phyloP scores from a whole-genome alignment of 495 filamentous ascomycete genomes.

The Xylaria sp. region DNA sequence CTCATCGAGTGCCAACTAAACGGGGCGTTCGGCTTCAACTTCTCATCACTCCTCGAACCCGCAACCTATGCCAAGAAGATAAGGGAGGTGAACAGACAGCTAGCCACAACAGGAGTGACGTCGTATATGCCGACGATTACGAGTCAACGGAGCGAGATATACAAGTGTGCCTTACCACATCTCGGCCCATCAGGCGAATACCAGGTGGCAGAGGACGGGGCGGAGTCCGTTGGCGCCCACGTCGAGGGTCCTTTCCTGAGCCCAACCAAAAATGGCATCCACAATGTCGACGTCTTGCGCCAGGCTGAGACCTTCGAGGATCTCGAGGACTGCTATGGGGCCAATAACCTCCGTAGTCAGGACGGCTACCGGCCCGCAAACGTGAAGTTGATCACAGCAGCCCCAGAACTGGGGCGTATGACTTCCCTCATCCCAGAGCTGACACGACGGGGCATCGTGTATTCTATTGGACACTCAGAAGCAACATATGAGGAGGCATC shows the following conservation, averaged over 20 bases:
- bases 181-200: slow-evolving; percentile 69
- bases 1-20: slow-evolving; percentile 89
- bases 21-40: slow-evolving; percentile 86
- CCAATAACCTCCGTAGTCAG: slow-evolving; percentile 59
- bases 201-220: slow-evolving; percentile 64
- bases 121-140: slow-evolving; percentile 83
- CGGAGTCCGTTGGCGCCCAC: slow-evolving; percentile 84
- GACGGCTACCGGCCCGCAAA: slow-evolving; percentile 38
- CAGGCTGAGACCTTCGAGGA: slow-evolving; percentile 59
- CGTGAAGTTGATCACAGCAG: slow-evolving; percentile 80
- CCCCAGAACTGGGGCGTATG: slow-evolving; percentile 76
- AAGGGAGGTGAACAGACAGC: slow-evolving; percentile 67
- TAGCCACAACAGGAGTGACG: slow-evolving; percentile 80
- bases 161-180: slow-evolving; percentile 74
- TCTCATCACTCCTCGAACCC: slow-evolving; percentile 72
- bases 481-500: slow-evolving; percentile 78
- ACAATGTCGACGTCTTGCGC: slow-evolving; percentile 71
- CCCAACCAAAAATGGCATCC: slow-evolving; percentile 73
- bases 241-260: slow-evolving; percentile 85
- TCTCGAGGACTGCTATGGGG: slow-evolving; percentile 73
- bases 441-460: slow-evolving; percentile 65
- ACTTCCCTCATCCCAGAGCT: slow-evolving; percentile 66
- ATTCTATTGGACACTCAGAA: slow-evolving; percentile 82
- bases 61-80: slow-evolving; percentile 71
- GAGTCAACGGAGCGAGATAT: slow-evolving; percentile 71